These are phyloP conservation scores for Rhodotorula sp. DNA, from an alignment of 1,284 basidiomycete species.

Conservation along the genomic window DNA sequence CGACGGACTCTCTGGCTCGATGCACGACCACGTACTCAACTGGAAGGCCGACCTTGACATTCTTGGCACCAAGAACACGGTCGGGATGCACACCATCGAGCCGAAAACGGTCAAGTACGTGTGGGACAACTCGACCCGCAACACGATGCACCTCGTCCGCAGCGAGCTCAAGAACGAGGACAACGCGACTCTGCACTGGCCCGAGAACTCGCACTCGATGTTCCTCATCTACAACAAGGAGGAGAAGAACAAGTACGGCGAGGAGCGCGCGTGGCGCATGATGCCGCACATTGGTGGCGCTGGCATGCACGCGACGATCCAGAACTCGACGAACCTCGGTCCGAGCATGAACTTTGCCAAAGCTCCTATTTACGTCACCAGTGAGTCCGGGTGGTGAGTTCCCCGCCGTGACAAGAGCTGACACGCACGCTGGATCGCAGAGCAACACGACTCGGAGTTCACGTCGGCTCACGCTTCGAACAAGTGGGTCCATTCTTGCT, in stretches of 20 bases:
- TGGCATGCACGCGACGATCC: slow-evolving; percentile 45
- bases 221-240: slow-evolving; percentile 64
- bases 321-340: slow-evolving; percentile 46
- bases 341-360: slow-evolving; percentile 45
- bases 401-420: background rate
- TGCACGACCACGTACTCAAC: slow-evolving; percentile 47
- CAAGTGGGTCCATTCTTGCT: background rate
- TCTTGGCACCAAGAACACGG: slow-evolving; percentile 45
- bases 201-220: slow-evolving; percentile 57
- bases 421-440: background rate
- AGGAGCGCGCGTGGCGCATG: slow-evolving; percentile 48
- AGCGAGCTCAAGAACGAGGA: slow-evolving; percentile 59
- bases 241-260: slow-evolving; percentile 52
- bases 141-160: slow-evolving; percentile 49
- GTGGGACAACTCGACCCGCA: slow-evolving; percentile 44
- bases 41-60: slow-evolving; percentile 45
- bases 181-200: slow-evolving; percentile 56
- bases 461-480: slow-evolving; percentile 25
- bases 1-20: slow-evolving; percentile 42
- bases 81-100: slow-evolving; percentile 45
- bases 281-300: slow-evolving; percentile 41
- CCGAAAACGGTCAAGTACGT: slow-evolving; percentile 43
- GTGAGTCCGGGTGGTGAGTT: background rate
- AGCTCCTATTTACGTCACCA: slow-evolving; percentile 44
- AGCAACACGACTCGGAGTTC: slow-evolving; percentile 39